Percentiles rank a stretch among this genome's conserved stretches.
These are phyloP conservation scores for Populus simonii DNA, from an alignment of 345 rosid genomes.

Conservation along the genomic window DNA sequence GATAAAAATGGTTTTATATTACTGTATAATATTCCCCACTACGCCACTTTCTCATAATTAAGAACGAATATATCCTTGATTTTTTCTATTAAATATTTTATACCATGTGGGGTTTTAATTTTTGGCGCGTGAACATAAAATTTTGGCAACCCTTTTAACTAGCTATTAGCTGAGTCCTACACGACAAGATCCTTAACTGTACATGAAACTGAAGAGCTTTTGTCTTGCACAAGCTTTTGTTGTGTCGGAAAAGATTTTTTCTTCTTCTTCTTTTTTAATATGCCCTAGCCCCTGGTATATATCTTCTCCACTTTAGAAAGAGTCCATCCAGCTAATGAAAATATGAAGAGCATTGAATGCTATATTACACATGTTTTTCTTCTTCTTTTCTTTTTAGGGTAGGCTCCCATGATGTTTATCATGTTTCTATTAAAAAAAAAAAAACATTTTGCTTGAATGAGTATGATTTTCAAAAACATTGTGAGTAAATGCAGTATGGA, in stretches of 20 bases:
- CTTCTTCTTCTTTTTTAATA: no score
- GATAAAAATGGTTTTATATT: no score
- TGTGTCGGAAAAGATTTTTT: neutral
- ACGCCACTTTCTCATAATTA: neutral
- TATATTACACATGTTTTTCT: no score
- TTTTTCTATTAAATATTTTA: neutral
- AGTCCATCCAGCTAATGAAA: neutral
- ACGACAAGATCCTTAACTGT: conserved; percentile 29
- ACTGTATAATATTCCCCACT: no score
- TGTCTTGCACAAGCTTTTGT: neutral
- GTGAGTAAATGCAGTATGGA: no score
- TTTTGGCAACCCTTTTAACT: neutral
- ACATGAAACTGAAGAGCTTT: neutral
- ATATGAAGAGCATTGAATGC: no score
- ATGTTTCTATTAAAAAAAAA: neutral
- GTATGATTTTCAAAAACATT: neutral
- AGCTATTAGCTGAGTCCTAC: conserved; percentile 27
- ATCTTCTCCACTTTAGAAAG: neutral
- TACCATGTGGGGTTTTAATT: conserved; percentile 21
- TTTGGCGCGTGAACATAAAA: conserved; percentile 23
- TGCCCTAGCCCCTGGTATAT: no score
- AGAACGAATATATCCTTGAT: neutral
- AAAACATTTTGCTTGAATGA: neutral
- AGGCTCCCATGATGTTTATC: neutral
- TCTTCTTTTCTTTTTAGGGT: no score